A percentile compares a stretch with the other conserved stretches of the same genome.
phyloP scores from a whole-genome alignment of 306 rosid genomes.

The Purshia tridentata region DNA sequence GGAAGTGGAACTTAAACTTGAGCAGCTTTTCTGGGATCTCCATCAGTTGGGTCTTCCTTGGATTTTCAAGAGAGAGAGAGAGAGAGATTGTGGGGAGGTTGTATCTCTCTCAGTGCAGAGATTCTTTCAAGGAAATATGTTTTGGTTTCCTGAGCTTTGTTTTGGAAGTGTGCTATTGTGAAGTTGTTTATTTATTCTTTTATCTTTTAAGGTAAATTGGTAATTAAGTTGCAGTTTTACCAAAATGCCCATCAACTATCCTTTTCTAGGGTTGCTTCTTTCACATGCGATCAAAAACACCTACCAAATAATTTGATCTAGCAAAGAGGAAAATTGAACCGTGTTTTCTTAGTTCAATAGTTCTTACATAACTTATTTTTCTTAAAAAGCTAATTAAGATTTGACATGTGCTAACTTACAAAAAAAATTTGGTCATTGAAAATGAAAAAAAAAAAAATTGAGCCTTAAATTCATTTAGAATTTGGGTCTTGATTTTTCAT shows the following conservation, averaged over 20 bases:
- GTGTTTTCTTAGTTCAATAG: too few relatives aligned
- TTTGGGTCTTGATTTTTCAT: too few relatives aligned
- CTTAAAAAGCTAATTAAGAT: too few relatives aligned
- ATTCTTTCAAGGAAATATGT: slow-evolving; percentile 31
- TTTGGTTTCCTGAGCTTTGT: slow-evolving; percentile 8
- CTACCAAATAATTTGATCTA: too few relatives aligned
- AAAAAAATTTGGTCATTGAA: too few relatives aligned
- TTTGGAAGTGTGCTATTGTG: neutral
- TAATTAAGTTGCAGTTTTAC: neutral
- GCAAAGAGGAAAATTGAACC: too few relatives aligned
- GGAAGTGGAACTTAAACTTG: slow-evolving; percentile 53
- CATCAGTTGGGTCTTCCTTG: slow-evolving; percentile 34
- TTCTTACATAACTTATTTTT: too few relatives aligned
- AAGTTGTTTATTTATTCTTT: neutral
- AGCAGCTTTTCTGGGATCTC: slow-evolving; percentile 63
- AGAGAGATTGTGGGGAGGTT: neutral
- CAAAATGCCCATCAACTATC: neutral
- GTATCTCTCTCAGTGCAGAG: slow-evolving; percentile 32
- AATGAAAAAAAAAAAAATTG: too few relatives aligned
- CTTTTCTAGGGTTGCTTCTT: too few relatives aligned
- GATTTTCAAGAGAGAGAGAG: slow-evolving; percentile 14
- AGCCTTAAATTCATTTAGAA: too few relatives aligned
- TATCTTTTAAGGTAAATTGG: neutral
- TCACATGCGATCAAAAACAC: too few relatives aligned
- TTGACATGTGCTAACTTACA: too few relatives aligned